Percentiles rank a stretch among this genome's conserved stretches.
phyloP scores from a whole-genome alignment of 108 stramenopile genomes.

The Fragilariopsis cylindrus region DNA sequence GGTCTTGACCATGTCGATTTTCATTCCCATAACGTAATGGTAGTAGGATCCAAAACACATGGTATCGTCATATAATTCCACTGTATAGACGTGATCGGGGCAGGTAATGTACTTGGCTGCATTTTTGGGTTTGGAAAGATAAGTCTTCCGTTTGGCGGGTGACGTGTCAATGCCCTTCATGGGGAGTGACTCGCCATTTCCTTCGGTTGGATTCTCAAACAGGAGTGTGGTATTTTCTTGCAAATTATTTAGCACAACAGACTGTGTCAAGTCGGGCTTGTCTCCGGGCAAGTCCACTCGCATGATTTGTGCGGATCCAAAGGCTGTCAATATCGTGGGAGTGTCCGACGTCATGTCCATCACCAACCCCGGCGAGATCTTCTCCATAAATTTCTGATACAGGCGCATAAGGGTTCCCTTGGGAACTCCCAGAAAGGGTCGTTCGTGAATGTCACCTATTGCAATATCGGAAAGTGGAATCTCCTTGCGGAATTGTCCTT shows the following conservation, averaged over 20 bases:
- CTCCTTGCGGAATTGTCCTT: constrained; percentile 61
- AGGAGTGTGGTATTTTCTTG: neutral
- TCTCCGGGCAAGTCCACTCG: constrained; percentile 28
- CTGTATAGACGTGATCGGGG: constrained; percentile 24
- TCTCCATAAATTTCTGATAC: constrained; percentile 13
- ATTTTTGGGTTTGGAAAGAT: constrained; percentile 26
- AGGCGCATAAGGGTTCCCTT: neutral
- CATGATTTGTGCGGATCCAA: constrained; percentile 16
- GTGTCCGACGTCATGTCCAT: constrained; percentile 19
- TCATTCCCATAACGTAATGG: constrained; percentile 9
- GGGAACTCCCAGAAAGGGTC: constrained; percentile 43
- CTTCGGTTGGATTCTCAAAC: neutral
- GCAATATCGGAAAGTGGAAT: constrained; percentile 48
- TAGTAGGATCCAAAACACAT: constrained; percentile 20
- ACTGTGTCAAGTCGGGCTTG: constrained; percentile 21
- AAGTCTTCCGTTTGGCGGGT: constrained; percentile 6
- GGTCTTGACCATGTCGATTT: constrained; percentile 10
- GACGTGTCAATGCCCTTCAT: neutral
- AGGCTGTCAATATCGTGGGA: constrained; percentile 19
- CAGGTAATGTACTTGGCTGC: constrained; percentile 16
- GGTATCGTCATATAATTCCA: constrained; percentile 23
- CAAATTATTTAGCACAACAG: neutral
- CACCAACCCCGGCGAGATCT: constrained; percentile 18
- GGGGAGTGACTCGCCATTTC: neutral
- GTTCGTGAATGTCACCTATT: constrained; percentile 53